Percentiles rank a stretch among this genome's conserved stretches.
Conservation (phyloP, 108 stramenopile species). For the Schizochytrium sp. region DNA sequence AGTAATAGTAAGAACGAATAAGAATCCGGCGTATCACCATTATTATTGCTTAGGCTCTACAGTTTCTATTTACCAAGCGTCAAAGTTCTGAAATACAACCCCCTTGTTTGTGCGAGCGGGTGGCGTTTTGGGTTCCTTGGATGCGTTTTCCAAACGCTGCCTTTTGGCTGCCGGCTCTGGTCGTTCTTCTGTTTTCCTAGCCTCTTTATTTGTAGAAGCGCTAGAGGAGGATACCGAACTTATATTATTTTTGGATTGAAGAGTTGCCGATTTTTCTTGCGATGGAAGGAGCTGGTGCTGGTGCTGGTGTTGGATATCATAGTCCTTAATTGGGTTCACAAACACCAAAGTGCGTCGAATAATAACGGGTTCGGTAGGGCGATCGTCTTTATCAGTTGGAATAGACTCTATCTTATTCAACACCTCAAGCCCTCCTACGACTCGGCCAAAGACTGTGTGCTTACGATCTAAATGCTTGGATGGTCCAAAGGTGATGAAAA, state of each 20-base stretch:
- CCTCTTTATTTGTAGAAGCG: background rate
- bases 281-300: background rate
- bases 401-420: conserved; percentile 82
- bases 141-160: too few species aligned
- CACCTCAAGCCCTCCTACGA: conserved; percentile 87
- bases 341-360: conserved; percentile 66
- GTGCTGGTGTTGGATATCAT: background rate
- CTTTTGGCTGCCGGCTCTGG: background rate
- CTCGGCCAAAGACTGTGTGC: conserved; percentile 93
- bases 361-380: conserved; percentile 76
- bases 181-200: background rate
- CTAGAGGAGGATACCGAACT: background rate
- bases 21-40: background rate
- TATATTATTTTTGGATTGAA: too few species aligned
- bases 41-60: background rate
- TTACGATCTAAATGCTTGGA: conserved; percentile 92
- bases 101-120: background rate
- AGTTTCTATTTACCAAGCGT: background rate
- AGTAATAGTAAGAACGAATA: background rate
- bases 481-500: conserved; percentile 91
- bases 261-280: background rate
- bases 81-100: conserved; percentile 7
- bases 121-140: too few species aligned
- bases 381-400: conserved; percentile 85
- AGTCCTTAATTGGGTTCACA: conserved; percentile 75